Evolutionary conservation across 192 early-diverging fungal species (phyloP).

Genomic region (Coemansia sp.): DNA sequence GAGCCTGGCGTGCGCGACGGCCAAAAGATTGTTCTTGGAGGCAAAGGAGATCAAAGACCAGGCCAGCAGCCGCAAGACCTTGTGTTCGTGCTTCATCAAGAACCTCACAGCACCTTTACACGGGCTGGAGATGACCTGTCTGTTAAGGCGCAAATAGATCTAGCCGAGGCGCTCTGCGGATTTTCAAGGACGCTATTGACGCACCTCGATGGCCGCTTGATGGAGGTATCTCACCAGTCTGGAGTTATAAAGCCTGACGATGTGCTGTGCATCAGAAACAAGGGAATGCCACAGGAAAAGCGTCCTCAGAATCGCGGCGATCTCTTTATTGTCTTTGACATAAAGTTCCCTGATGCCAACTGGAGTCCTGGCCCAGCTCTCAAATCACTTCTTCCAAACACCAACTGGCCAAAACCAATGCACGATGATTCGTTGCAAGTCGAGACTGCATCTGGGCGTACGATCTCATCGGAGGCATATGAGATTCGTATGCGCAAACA

Average conservation of each 20-base stretch:
- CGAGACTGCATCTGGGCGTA: slow-evolving; percentile 8
- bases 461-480: slow-evolving; percentile 19
- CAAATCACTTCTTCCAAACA: slow-evolving; percentile 14
- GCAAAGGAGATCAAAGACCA: slow-evolving; percentile 95
- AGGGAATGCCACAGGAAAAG: slow-evolving; percentile 91
- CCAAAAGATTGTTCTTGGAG: slow-evolving; percentile 85
- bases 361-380: slow-evolving; percentile 37
- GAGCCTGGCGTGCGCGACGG: slow-evolving; percentile 93
- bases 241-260: slow-evolving; percentile 85
- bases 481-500: slow-evolving; percentile 11
- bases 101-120: slow-evolving; percentile 74
- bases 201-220: slow-evolving; percentile 85
- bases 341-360: slow-evolving; percentile 73
- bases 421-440: not conserved
- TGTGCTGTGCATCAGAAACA: slow-evolving; percentile 75
- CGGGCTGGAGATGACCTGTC: slow-evolving; percentile 81
- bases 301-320: slow-evolving; percentile 77
- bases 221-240: slow-evolving; percentile 79
- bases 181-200: slow-evolving; percentile 75
- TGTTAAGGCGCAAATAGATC: slow-evolving; percentile 74
- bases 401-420: slow-evolving; percentile 7
- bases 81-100: slow-evolving; percentile 86
- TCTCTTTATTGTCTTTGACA: slow-evolving; percentile 81
- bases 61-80: slow-evolving; percentile 89
- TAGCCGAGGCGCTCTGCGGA: slow-evolving; percentile 91